phyloP scores from a whole-genome alignment of 1,139 yeast genomes.

The Protomyces gravidus region DNA sequence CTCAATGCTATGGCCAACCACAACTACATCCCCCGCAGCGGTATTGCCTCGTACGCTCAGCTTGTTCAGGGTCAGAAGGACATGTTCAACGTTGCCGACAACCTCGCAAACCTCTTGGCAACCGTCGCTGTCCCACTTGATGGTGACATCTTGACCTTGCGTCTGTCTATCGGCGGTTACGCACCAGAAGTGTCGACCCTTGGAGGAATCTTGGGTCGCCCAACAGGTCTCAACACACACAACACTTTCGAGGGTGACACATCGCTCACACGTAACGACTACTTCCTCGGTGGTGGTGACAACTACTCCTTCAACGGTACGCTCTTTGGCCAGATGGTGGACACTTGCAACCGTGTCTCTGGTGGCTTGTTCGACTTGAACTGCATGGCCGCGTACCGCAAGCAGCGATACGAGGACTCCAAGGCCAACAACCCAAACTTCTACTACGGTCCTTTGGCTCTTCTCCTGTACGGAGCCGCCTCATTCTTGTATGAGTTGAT shows the following conservation, averaged over 20 bases:
- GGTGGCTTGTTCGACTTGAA: slow-evolving; percentile 7
- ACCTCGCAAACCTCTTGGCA: slow-evolving; percentile 19
- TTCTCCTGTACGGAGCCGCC: slow-evolving; percentile 20
- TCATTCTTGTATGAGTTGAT: slow-evolving; percentile 19
- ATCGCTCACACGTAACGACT: slow-evolving; percentile 23
- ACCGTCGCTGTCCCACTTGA: slow-evolving; percentile 21
- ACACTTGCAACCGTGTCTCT: slow-evolving; percentile 9
- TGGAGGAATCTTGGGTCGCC: slow-evolving; percentile 4
- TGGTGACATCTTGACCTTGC: slow-evolving; percentile 18
- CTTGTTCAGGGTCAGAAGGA: slow-evolving; percentile 12
- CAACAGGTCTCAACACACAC: slow-evolving; percentile 22
- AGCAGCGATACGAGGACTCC: slow-evolving; percentile 13
- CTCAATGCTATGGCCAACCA: slow-evolving; percentile 24
- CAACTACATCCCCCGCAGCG: slow-evolving; percentile 24
- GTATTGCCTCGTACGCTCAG: slow-evolving; percentile 21
- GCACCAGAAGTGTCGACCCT: background rate
- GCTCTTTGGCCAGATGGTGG: slow-evolving; percentile 17
- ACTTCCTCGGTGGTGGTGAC: slow-evolving; percentile 23
- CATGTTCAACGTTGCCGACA: slow-evolving; percentile 17
- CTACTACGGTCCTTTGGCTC: slow-evolving; percentile 18
- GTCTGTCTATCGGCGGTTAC: slow-evolving; percentile 13
- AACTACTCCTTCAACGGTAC: slow-evolving; percentile 26
- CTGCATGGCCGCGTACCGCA: slow-evolving; percentile 19
- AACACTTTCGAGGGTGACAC: slow-evolving; percentile 27
- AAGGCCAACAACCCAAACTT: slow-evolving; percentile 21